Percentiles rank a stretch among this genome's conserved stretches.
Conservation (phyloP, 2,329 filamentous ascomycete genomes). For the Lecanicillium sp. region DNA sequence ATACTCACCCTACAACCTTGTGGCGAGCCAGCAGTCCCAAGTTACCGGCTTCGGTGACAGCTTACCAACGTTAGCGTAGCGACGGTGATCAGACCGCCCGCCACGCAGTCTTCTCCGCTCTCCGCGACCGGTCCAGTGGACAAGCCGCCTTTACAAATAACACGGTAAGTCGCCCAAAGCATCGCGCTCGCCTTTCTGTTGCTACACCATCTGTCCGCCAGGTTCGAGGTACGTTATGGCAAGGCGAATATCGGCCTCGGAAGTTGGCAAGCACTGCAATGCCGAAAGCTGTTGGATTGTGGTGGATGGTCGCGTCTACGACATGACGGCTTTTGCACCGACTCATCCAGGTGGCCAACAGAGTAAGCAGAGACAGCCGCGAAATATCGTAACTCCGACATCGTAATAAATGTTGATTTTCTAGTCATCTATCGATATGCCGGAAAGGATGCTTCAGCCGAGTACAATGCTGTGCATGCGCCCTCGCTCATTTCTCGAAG, state of each 20-base stretch:
- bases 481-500: slow-evolving; percentile 19
- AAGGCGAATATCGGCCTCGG: slow-evolving; percentile 30
- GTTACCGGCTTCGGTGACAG: not conserved
- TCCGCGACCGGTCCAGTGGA: not conserved
- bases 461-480: slow-evolving; percentile 21
- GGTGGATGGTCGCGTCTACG: slow-evolving; percentile 60
- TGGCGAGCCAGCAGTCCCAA: no score
- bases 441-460: slow-evolving; percentile 21
- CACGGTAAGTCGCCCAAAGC: not conserved
- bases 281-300: slow-evolving; percentile 57
- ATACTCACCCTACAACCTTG: no score
- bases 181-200: not conserved
- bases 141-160: not conserved
- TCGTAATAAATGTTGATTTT: not conserved
- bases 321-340: slow-evolving; percentile 31
- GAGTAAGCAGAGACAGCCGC: not conserved
- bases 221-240: slow-evolving; percentile 9
- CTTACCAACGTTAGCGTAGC: not conserved
- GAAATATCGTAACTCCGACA: no score
- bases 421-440: slow-evolving; percentile 22
- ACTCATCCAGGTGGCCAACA: slow-evolving; percentile 20
- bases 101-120: not conserved
- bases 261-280: slow-evolving; percentile 41
- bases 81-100: not conserved
- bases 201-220: not conserved